Conservation (phyloP, 768 basidiomycete species). For the Inosperma sp. region DNA sequence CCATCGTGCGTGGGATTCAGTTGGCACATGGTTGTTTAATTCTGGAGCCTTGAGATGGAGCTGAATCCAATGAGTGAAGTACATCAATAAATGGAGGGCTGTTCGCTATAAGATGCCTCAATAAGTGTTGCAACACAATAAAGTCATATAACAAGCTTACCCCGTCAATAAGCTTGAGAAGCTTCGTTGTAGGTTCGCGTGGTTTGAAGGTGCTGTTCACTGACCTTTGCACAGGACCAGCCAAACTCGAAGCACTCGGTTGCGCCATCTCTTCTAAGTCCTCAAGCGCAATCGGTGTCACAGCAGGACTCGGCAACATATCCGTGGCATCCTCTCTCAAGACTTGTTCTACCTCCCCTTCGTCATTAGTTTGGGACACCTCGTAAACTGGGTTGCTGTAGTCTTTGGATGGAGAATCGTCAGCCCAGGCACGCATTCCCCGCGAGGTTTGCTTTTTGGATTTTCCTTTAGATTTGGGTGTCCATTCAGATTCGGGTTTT, state of each 20-base stretch:
- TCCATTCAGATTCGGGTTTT: conserved; percentile 64
- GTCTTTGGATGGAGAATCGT: conserved; percentile 21
- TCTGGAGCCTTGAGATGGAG: conserved; percentile 46
- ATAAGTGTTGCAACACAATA: conserved; percentile 5
- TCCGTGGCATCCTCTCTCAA: conserved; percentile 32
- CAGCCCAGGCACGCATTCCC: conserved; percentile 37
- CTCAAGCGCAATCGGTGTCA: conserved; percentile 33
- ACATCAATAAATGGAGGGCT: conserved; percentile 75
- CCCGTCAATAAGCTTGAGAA: conserved; percentile 62
- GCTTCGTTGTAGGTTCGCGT: conserved; percentile 54
- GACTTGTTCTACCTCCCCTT: conserved; percentile 40
- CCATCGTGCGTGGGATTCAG: conserved; percentile 66
- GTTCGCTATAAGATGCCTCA: conserved; percentile 43
- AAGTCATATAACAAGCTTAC: conserved; percentile 35
- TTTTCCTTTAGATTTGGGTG: conserved; percentile 36
- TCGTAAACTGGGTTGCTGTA: conserved; percentile 18
- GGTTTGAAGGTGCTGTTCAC: conserved; percentile 25
- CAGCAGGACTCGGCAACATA: conserved; percentile 39
- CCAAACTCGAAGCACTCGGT: conserved; percentile 4
- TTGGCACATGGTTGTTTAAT: conserved; percentile 36
- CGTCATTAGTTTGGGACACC: conserved; percentile 34
- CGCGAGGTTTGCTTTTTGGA: conserved; percentile 20
- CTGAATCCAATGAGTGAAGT: conserved; percentile 79
- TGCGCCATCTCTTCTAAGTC: conserved; percentile 20
- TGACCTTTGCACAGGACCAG: conserved; percentile 1